Conservation (phyloP, 441 rosid species). For the Sinapis alba region DNA sequence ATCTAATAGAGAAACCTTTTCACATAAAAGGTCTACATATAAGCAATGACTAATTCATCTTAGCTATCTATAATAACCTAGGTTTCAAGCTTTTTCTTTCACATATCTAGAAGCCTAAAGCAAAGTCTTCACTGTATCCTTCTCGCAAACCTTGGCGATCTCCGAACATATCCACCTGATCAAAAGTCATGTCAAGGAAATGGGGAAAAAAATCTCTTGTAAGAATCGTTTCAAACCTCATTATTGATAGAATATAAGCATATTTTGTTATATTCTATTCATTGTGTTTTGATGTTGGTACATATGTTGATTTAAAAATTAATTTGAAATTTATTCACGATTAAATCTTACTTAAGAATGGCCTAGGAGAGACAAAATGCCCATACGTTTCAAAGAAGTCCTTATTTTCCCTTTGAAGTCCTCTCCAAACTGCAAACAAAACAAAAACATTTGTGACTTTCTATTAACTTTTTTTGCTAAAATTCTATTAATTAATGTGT, state of each 20-base stretch:
- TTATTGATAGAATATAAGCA: too few relatives aligned
- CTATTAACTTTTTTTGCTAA: too few relatives aligned
- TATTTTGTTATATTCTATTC: too few relatives aligned
- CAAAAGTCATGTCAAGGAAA: neutral
- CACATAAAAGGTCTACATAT: neutral
- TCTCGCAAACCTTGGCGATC: constrained; percentile 33
- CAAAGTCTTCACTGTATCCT: constrained; percentile 23
- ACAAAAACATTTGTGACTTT: neutral
- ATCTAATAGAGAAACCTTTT: neutral
- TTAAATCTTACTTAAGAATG: constrained; percentile 41
- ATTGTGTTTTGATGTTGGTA: neutral
- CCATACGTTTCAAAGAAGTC: constrained; percentile 63
- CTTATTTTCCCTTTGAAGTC: constrained; percentile 63
- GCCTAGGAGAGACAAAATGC: constrained; percentile 41
- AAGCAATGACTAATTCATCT: neutral
- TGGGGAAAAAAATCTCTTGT: neutral
- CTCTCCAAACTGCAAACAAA: constrained; percentile 65
- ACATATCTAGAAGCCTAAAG: constrained; percentile 11
- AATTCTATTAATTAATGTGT: neutral
- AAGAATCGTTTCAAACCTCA: neutral
- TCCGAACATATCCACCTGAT: constrained; percentile 30
- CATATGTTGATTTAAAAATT: neutral
- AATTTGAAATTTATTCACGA: neutral
- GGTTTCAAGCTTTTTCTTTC: constrained; percentile 2
- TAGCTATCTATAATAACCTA: neutral